phyloP scores from a whole-genome alignment of 306 rosid genomes.

The Medicago ruthenica region DNA sequence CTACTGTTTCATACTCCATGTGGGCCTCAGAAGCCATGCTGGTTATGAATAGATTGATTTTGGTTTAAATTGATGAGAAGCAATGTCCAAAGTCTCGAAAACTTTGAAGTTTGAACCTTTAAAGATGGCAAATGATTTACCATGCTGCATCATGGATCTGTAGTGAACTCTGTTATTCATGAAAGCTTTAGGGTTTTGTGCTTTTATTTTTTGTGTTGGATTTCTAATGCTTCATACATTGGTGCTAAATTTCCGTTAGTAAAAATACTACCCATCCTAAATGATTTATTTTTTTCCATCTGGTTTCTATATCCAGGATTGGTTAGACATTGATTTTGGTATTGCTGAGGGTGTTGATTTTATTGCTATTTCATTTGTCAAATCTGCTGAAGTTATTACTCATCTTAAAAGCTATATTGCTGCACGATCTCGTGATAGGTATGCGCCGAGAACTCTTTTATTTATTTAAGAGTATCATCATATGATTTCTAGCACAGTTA shows the following conservation, averaged over 20 bases:
- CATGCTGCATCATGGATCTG: slow-evolving; percentile 20
- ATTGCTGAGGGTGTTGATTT: slow-evolving; percentile 97
- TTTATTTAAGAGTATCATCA: background rate
- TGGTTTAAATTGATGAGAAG: slow-evolving; percentile 22
- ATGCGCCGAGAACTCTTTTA: slow-evolving; percentile 32
- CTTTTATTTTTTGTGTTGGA: slow-evolving; percentile 24
- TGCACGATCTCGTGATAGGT: slow-evolving; percentile 87
- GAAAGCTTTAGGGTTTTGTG: slow-evolving; percentile 19
- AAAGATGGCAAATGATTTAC: slow-evolving; percentile 15
- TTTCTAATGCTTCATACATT: slow-evolving; percentile 6
- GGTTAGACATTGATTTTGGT: slow-evolving; percentile 99
- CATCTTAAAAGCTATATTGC: slow-evolving; percentile 98
- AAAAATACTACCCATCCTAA: slow-evolving; percentile 16
- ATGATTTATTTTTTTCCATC: slow-evolving; percentile 42
- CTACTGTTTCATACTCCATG: background rate
- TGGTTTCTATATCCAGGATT: slow-evolving; percentile 66
- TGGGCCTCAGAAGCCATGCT: slow-evolving; percentile 5
- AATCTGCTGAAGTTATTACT: slow-evolving; percentile 97
- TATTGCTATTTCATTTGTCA: slow-evolving; percentile 94
- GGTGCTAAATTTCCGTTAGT: slow-evolving; percentile 20
- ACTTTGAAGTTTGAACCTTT: slow-evolving; percentile 5
- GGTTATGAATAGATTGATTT: slow-evolving; percentile 4
- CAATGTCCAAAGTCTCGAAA: background rate
- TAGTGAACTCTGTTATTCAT: slow-evolving; percentile 23
- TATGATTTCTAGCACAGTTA: slow-evolving; percentile 23